Percentiles rank a stretch among this genome's conserved stretches.
phyloP scores from a whole-genome alignment of 2,329 filamentous ascomycete genomes.

The Nemania serpens region DNA sequence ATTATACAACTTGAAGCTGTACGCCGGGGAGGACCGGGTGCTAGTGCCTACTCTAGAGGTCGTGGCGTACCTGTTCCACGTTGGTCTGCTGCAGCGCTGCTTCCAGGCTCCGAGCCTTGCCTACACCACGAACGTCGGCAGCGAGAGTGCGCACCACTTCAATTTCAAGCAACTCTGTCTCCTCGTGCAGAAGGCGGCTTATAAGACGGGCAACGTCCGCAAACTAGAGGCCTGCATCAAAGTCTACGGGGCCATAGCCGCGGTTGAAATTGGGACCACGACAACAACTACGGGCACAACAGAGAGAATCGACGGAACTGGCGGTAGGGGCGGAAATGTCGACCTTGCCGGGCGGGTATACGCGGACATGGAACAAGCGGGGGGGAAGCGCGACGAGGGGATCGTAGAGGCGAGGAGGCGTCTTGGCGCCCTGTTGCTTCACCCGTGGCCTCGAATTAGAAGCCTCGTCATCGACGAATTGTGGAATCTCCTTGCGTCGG shows the following conservation, averaged over 20 bases:
- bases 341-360: conserved; percentile 4
- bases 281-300: background rate
- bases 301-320: background rate
- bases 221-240: conserved; percentile 81
- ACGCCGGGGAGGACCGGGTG: conserved; percentile 68
- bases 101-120: background rate
- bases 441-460: conserved; percentile 80
- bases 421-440: conserved; percentile 72
- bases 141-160: conserved; percentile 38
- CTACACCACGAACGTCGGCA: background rate
- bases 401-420: conserved; percentile 66
- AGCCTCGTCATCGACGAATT: conserved; percentile 64
- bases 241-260: conserved; percentile 73
- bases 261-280: conserved; percentile 13
- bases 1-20: conserved; percentile 56
- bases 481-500: conserved; percentile 50
- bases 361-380: conserved; percentile 23
- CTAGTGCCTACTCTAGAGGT: conserved; percentile 78
- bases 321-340: background rate
- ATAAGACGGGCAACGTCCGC: conserved; percentile 79
- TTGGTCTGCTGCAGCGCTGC: conserved; percentile 51
- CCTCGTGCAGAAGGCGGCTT: conserved; percentile 76
- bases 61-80: conserved; percentile 76
- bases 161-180: conserved; percentile 66
- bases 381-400: conserved; percentile 46